A percentile compares a stretch with the other conserved stretches of the same genome.
Conservation (phyloP, 495 filamentous ascomycete genomes). For the Talaromyces liani region DNA sequence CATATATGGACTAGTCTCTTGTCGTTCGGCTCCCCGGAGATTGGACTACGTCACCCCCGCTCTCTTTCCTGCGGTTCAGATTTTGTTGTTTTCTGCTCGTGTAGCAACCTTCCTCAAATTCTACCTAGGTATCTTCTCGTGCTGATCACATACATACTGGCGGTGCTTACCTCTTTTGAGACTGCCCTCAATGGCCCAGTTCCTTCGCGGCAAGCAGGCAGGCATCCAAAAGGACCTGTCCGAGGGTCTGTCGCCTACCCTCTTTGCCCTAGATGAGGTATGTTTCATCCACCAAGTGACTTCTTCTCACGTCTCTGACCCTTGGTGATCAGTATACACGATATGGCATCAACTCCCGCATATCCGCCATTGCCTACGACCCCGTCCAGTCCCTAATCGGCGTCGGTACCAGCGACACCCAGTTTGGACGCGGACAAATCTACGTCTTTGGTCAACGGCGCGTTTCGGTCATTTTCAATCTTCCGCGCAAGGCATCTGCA, state of each 20-base stretch:
- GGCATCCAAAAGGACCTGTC: slow-evolving; percentile 89
- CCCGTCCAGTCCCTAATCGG: slow-evolving; percentile 89
- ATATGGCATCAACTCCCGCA: slow-evolving; percentile 83
- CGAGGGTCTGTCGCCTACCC: slow-evolving; percentile 60
- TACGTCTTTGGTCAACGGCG: slow-evolving; percentile 85
- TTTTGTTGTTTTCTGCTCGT: not conserved
- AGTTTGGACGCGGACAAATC: slow-evolving; percentile 72
- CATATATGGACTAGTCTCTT: not conserved
- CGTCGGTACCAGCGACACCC: slow-evolving; percentile 79
- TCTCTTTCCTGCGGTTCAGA: not conserved
- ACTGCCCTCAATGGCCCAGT: slow-evolving; percentile 58
- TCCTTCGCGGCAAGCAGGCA: slow-evolving; percentile 85
- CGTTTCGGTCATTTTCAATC: slow-evolving; percentile 58
- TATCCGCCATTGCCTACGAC: slow-evolving; percentile 78
- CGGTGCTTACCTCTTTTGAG: not conserved
- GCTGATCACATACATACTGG: not conserved
- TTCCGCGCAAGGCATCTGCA: slow-evolving; percentile 61
- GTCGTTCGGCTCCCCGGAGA: not conserved
- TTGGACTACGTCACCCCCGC: slow-evolving; percentile 1
- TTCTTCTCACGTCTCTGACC: slow-evolving; percentile 10
- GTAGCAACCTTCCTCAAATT: not conserved
- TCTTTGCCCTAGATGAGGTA: slow-evolving; percentile 79
- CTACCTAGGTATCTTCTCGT: not conserved
- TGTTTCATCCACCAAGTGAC: slow-evolving; percentile 13
- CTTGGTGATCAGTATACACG: slow-evolving; percentile 52